Evolutionary conservation across 2,329 filamentous ascomycete genomes (phyloP).

Genomic region (Alternaria longipes): DNA sequence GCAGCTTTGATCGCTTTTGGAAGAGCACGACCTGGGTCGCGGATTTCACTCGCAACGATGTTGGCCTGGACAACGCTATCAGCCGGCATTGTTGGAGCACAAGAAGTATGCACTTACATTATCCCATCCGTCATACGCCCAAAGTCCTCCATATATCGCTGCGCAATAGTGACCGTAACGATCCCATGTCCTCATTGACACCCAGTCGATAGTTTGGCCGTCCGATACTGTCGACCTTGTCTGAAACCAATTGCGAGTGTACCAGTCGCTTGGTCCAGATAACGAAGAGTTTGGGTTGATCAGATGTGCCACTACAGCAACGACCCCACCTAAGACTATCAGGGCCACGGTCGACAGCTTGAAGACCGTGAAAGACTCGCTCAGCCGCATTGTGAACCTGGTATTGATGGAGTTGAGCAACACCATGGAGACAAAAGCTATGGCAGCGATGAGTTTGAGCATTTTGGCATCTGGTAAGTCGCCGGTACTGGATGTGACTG

Average conservation of each 20-base stretch:
- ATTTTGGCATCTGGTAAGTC: constrained; percentile 23
- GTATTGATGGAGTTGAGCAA: constrained; percentile 57
- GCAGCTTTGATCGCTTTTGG: constrained; percentile 70
- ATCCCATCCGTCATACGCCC: constrained; percentile 74
- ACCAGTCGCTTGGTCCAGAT: constrained; percentile 47
- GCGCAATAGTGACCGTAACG: constrained; percentile 68
- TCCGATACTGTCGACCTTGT: constrained; percentile 62
- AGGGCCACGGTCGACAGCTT: constrained; percentile 46
- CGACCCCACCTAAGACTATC: constrained; percentile 43
- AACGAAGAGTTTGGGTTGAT: constrained; percentile 39
- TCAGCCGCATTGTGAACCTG: constrained; percentile 52
- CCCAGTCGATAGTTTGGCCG: constrained; percentile 45
- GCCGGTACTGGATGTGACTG: constrained; percentile 54
- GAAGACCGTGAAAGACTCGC: constrained; percentile 55
- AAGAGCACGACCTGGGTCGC: constrained; percentile 52
- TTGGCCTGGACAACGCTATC: constrained; percentile 39
- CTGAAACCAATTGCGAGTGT: constrained; percentile 64
- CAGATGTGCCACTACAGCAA: constrained; percentile 43
- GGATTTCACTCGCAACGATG: constrained; percentile 51
- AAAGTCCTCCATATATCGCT: constrained; percentile 69
- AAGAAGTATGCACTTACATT: constrained; percentile 57
- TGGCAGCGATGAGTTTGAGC: constrained; percentile 51
- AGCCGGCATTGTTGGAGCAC: background rate
- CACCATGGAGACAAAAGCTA: constrained; percentile 52
- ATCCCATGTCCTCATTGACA: constrained; percentile 63